Evolutionary conservation across 2,329 filamentous ascomycete genomes (phyloP), one percentile per base, ranked within the genome.

Genomic region (Neobulgaria alba): DNA sequence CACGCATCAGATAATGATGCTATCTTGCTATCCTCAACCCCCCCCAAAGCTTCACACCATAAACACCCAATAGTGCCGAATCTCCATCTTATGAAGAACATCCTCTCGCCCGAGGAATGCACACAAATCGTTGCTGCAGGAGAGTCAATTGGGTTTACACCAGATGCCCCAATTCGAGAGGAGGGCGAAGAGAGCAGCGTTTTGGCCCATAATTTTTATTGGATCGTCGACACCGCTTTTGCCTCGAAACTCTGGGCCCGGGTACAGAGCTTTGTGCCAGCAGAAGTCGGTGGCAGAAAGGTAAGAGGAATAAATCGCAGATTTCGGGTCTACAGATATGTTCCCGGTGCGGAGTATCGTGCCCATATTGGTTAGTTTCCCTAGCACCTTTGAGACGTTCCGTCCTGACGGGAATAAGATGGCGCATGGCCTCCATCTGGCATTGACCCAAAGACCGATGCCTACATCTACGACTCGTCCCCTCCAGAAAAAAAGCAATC

Each of bases 371-470:
- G 57, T 57, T 44, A 46, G 51, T 46, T n/a, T 21, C 10, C 30
- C 19, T 19, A 16, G 8, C 14, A 4, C 20, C 29, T 9, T 2
- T 41, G 3, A n/a, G n/a, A n/a, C n/a, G n/a, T n/a, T n/a, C n/a
- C n/a, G n/a, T n/a, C n/a, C n/a, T n/a, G n/a, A n/a, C n/a, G n/a
- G n/a, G n/a, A n/a, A n/a, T n/a, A 12, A 59, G 71, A 85, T 50
- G 81, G 81, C 5, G 81, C 80, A 0, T 85, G 81, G 81, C 81
- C 81, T 10, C 80, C 81, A 0, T 84, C 79, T 0, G 77, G 77
- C 2, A 77, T 84, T 33, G 60, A 70, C 1, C 61, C 73, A 0
- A 38, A n/a, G 4, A 52, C 39, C 12, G 55, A 58, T 32, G 50
- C 34, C 10, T 85, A 85, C 41, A 67, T 80, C 3, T 85, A 84